phyloP scores from a whole-genome alignment of 2,329 filamentous ascomycete species.

The Epichloe amarillans region DNA sequence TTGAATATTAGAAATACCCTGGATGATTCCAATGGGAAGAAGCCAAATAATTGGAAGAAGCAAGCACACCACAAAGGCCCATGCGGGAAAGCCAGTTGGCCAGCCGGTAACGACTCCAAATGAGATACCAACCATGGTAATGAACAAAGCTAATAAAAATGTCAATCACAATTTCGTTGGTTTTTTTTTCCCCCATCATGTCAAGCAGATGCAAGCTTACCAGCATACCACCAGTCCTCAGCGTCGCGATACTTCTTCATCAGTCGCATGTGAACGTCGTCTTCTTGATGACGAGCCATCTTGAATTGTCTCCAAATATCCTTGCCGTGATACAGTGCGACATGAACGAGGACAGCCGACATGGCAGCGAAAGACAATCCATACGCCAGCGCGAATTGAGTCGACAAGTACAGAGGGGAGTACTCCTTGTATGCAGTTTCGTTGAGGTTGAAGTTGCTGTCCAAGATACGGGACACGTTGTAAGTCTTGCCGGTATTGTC shows the following conservation, averaged over 20 bases:
- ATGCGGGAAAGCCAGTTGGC: conserved; percentile 44
- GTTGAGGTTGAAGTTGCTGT: conserved; percentile 42
- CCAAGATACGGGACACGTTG: conserved; percentile 47
- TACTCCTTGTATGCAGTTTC: conserved; percentile 47
- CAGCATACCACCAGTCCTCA: conserved; percentile 45
- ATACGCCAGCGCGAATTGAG: conserved; percentile 47
- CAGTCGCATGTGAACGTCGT: conserved; percentile 45
- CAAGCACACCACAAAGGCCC: conserved; percentile 44
- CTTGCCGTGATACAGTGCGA: conserved; percentile 39
- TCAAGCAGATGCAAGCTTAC: conserved; percentile 23
- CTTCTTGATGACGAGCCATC: conserved; percentile 41
- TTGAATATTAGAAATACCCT: conserved; percentile 48
- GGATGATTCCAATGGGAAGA: conserved; percentile 47
- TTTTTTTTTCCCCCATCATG: neutral
- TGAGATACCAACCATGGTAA: conserved; percentile 39
- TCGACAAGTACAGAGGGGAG: conserved; percentile 51
- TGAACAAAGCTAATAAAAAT: conserved; percentile 27
- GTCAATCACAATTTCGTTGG: neutral
- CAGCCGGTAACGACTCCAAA: conserved; percentile 41
- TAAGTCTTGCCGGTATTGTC: conserved; percentile 50
- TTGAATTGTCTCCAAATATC: conserved; percentile 42
- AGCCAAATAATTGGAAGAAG: conserved; percentile 44
- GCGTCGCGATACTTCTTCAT: conserved; percentile 49
- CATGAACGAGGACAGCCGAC: conserved; percentile 44
- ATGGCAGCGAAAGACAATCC: conserved; percentile 56